A percentile compares a stretch with the other conserved stretches of the same genome.
phyloP scores from a whole-genome alignment of 345 rosid species.

The Salix brachista region DNA sequence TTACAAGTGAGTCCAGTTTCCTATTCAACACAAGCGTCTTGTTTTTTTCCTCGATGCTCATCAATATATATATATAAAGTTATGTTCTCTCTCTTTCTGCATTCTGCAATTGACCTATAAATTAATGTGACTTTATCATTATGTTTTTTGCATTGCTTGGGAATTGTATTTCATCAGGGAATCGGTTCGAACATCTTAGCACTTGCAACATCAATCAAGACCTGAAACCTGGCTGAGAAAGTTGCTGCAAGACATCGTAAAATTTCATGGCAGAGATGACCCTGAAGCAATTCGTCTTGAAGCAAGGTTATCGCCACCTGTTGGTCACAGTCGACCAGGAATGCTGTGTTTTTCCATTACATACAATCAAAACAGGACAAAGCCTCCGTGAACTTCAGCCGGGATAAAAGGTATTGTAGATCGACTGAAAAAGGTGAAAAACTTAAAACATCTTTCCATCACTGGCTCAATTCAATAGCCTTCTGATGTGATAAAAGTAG shows the following conservation, averaged over 20 bases:
- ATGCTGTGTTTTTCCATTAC: too few species aligned
- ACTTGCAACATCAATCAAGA: neutral
- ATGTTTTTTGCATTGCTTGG: neutral
- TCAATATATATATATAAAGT: neutral
- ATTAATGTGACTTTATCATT: neutral
- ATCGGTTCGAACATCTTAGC: neutral
- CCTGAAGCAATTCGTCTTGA: neutral
- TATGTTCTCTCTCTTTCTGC: too few species aligned
- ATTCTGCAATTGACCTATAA: neutral
- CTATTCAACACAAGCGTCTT: neutral
- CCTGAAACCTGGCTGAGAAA: constrained; percentile 3
- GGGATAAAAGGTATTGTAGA: too few species aligned
- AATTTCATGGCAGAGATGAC: neutral
- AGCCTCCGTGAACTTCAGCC: too few species aligned
- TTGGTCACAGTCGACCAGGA: neutral
- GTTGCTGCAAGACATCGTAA: neutral
- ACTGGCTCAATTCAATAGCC: too few species aligned
- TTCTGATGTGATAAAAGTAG: too few species aligned
- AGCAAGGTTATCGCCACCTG: neutral
- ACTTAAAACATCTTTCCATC: too few species aligned
- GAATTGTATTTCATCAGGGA: constrained; percentile 2
- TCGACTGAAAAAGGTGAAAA: too few species aligned
- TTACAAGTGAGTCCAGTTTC: neutral
- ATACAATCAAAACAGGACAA: neutral
- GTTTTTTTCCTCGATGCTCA: neutral